Percentiles rank a stretch among this genome's conserved stretches.
phyloP scores from a whole-genome alignment of 2,329 filamentous ascomycete genomes.

The Fusarium sp. region DNA sequence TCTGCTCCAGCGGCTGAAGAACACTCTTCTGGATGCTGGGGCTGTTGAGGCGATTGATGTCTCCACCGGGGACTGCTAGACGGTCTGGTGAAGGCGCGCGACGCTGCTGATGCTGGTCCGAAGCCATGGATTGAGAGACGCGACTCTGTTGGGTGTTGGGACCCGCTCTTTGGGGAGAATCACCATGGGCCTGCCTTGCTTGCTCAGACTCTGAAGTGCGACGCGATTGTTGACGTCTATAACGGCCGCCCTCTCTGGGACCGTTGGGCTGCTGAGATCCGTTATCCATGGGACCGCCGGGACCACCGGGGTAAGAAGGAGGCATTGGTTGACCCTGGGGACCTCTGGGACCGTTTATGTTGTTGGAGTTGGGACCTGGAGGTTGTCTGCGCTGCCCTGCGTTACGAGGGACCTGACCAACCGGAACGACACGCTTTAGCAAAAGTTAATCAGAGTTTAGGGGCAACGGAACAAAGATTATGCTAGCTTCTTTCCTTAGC shows the following conservation, averaged over 20 bases:
- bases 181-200: slow-evolving; percentile 22
- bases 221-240: slow-evolving; percentile 47
- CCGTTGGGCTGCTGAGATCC: slow-evolving; percentile 32
- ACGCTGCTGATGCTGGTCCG: slow-evolving; percentile 39
- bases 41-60: slow-evolving; percentile 61
- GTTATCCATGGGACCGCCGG: slow-evolving; percentile 32
- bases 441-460: slow-evolving; percentile 23
- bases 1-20: slow-evolving; percentile 61
- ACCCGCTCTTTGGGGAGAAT: slow-evolving; percentile 25
- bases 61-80: slow-evolving; percentile 35
- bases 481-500: slow-evolving; percentile 10
- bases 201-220: slow-evolving; percentile 43
- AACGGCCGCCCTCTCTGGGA: slow-evolving; percentile 38
- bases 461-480: slow-evolving; percentile 31
- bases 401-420: slow-evolving; percentile 43
- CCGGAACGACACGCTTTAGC: slow-evolving; percentile 48
- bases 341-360: slow-evolving; percentile 27
- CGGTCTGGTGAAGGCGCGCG: slow-evolving; percentile 37
- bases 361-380: slow-evolving; percentile 29
- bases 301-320: slow-evolving; percentile 35
- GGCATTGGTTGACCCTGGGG: slow-evolving; percentile 35
- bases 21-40: slow-evolving; percentile 61
- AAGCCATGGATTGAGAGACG: slow-evolving; percentile 30
- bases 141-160: slow-evolving; percentile 42
- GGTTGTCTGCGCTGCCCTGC: slow-evolving; percentile 43